Conservation (phyloP, 345 rosid genomes). For the Pistacia integerrima region DNA sequence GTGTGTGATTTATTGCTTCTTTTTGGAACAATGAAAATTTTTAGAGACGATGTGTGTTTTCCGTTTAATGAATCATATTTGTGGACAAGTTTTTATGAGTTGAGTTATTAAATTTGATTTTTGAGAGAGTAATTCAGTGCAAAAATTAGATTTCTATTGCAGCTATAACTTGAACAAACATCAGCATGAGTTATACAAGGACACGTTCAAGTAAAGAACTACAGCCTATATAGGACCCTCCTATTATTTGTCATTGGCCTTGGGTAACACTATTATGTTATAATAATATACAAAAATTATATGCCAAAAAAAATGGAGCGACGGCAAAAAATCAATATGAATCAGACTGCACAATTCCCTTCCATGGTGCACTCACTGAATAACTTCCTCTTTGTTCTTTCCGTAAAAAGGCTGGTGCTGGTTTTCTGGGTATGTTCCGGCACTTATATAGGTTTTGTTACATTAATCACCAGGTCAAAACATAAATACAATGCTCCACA, state of each 20-base stretch:
- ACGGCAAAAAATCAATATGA: slow-evolving; percentile 16
- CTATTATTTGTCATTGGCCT: slow-evolving; percentile 25
- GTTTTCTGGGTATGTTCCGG: slow-evolving; percentile 6
- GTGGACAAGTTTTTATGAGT: too few relatives aligned
- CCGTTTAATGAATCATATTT: too few relatives aligned
- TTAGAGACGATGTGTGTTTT: too few relatives aligned
- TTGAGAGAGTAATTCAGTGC: background rate
- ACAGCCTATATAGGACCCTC: slow-evolving; percentile 15
- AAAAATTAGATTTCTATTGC: slow-evolving; percentile 26
- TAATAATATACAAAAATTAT: slow-evolving; percentile 33
- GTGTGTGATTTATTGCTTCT: background rate
- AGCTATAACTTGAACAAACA: slow-evolving; percentile 19
- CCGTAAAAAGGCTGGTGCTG: slow-evolving; percentile 12
- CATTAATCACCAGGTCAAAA: background rate
- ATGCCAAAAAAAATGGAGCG: slow-evolving; percentile 38
- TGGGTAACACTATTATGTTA: background rate
- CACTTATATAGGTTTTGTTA: background rate
- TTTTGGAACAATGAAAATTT: too few relatives aligned
- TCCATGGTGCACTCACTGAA: slow-evolving; percentile 9
- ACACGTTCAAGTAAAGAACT: slow-evolving; percentile 6
- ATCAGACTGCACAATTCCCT: slow-evolving; percentile 39
- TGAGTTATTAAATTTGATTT: too few relatives aligned
- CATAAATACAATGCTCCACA: background rate
- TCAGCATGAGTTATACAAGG: slow-evolving; percentile 11
- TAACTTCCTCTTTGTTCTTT: background rate